Evolutionary conservation across 1,284 basidiomycete genomes (phyloP), one percentile per base, ranked within the genome.

Genomic region (Gymnopus androsaceus): DNA sequence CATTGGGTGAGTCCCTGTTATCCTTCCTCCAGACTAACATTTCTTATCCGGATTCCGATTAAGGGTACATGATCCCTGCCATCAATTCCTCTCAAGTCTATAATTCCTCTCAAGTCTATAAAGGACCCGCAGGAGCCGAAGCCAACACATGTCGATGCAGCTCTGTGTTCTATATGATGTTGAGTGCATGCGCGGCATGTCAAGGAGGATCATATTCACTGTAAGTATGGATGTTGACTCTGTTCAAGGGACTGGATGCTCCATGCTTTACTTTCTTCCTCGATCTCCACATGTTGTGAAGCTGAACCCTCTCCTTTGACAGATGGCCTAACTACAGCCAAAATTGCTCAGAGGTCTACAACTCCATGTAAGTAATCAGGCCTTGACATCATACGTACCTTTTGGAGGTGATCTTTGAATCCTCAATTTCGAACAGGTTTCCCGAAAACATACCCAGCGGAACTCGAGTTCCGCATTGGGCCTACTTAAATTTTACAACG

Each of bases 131-230:
- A 6, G 45, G 64, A 15, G 33, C 54, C 21, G 21, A 53, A 44
- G 66, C 64, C 23, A 71, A 71, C 47, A 58, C 60, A 6, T 76
- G 75, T 56, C 64, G 67, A 54, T 76, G 75, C 58, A 76, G 67
- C 55, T 72, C 75, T 14, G 72, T 76, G 6, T 62, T 67, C 1
- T 78, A 77, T 55, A 72, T 72, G 3, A 51, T 76, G 34, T 62
- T 75, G 50, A 72, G 74, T 53, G 75, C 75, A 33, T 78, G 76
- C 58, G 72, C 64, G 8, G 66, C 67, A 28, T 78, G 75, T 59
- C 75, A 76, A 56, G 67, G 68, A 28, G 60, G 63, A 42, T 68
- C n/a, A n/a, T n/a, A n/a, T 34, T 38, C 66, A 8, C 63, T 64
- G 72, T 70, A 58, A 47, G 65, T 66, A n/a, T n/a, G 11, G 14